A percentile compares a stretch with the other conserved stretches of the same genome.
Conservation (phyloP, 371 early-diverging fungal genomes). For the Mucor sp. region DNA sequence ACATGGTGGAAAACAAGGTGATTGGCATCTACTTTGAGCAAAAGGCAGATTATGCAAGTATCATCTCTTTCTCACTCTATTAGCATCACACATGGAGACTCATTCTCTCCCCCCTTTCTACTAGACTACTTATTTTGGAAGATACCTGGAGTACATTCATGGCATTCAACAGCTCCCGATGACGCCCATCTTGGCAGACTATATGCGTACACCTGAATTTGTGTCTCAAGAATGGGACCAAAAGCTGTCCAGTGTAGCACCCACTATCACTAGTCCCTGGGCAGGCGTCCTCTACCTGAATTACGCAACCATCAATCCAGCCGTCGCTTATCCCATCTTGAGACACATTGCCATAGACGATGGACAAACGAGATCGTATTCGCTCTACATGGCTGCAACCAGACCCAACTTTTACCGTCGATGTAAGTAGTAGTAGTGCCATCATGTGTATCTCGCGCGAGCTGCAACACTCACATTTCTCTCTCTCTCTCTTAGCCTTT, state of each 20-base stretch:
- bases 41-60: slow-evolving; percentile 70
- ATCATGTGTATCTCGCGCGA: neutral
- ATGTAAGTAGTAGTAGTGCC: slow-evolving; percentile 9
- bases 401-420: slow-evolving; percentile 34
- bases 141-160: slow-evolving; percentile 68
- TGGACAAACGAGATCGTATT: slow-evolving; percentile 62
- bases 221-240: slow-evolving; percentile 61
- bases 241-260: slow-evolving; percentile 32
- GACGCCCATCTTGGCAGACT: slow-evolving; percentile 64
- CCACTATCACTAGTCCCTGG: slow-evolving; percentile 51
- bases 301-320: slow-evolving; percentile 52
- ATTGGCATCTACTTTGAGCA: slow-evolving; percentile 75
- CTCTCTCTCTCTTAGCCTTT: neutral
- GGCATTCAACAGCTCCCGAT: slow-evolving; percentile 83
- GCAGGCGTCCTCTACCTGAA: slow-evolving; percentile 58
- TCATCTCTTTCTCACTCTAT: neutral
- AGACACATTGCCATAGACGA: slow-evolving; percentile 51
- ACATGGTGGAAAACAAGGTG: slow-evolving; percentile 63
- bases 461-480: neutral
- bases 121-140: slow-evolving; percentile 67
- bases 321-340: slow-evolving; percentile 43
- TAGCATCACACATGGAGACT: neutral
- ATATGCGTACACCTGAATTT: slow-evolving; percentile 52
- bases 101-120: neutral
- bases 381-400: slow-evolving; percentile 61